Percentiles rank a stretch among this genome's conserved stretches.
Evolutionary conservation across 1,284 basidiomycete genomes (phyloP).

Genomic region (Kalmanozyma brasiliensis): DNA sequence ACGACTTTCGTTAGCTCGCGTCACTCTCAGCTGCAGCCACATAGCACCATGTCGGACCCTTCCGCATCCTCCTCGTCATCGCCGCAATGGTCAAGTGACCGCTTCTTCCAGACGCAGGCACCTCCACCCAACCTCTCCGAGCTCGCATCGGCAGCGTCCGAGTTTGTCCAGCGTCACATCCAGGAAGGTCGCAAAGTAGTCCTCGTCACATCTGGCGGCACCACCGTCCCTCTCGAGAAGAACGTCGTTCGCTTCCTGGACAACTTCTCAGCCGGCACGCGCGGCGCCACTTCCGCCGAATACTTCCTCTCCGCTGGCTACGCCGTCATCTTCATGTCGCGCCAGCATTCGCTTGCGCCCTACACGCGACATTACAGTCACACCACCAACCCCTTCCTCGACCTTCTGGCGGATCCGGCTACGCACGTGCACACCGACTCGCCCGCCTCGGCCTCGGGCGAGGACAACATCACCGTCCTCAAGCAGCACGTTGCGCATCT

Average conservation of each 20-base stretch:
- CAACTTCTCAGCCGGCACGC: slow-evolving; percentile 97
- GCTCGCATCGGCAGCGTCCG: slow-evolving; percentile 24
- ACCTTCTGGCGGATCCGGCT: slow-evolving; percentile 80
- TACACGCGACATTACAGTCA: slow-evolving; percentile 97
- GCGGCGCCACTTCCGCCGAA: slow-evolving; percentile 96
- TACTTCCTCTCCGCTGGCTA: slow-evolving; percentile 92
- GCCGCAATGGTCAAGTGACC: slow-evolving; percentile 48
- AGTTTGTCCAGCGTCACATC: slow-evolving; percentile 79
- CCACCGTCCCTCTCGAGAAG: slow-evolving; percentile 65
- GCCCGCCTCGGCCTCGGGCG: slow-evolving; percentile 20
- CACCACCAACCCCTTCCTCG: slow-evolving; percentile 95
- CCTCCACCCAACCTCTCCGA: slow-evolving; percentile 47
- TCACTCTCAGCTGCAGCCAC: neutral
- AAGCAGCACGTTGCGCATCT: slow-evolving; percentile 76
- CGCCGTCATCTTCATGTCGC: slow-evolving; percentile 97
- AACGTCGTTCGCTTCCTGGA: slow-evolving; percentile 88
- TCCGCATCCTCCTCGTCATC: slow-evolving; percentile 21
- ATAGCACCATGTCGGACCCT: slow-evolving; percentile 28
- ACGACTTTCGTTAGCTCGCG: neutral
- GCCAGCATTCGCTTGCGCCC: slow-evolving; percentile 95
- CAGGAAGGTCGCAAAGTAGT: slow-evolving; percentile 80
- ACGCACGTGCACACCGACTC: slow-evolving; percentile 27
- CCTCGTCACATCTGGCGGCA: slow-evolving; percentile 77
- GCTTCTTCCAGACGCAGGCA: slow-evolving; percentile 58
- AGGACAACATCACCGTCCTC: slow-evolving; percentile 75